Conservation (phyloP, 192 early-diverging fungal species). For the Coemansia sp. region DNA sequence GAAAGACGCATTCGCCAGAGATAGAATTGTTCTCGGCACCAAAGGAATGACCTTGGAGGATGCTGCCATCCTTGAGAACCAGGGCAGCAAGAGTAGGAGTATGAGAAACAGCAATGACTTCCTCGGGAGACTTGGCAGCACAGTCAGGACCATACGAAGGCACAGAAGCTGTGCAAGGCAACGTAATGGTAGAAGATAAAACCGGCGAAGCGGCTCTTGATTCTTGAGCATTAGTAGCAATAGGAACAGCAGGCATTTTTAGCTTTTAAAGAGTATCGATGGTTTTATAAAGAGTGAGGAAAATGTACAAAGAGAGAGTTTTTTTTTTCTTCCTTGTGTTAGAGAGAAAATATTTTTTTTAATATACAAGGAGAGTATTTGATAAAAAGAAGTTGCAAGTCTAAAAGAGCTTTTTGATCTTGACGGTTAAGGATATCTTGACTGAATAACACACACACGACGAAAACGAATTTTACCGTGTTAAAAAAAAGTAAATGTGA, state of each 20-base stretch:
- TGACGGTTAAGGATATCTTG: too few relatives aligned
- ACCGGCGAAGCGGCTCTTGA: slow-evolving; percentile 43
- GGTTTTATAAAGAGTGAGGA: background rate
- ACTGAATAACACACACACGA: background rate
- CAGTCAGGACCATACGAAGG: slow-evolving; percentile 36
- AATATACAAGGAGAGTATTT: background rate
- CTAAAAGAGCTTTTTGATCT: background rate
- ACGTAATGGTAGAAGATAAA: slow-evolving; percentile 21
- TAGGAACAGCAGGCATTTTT: slow-evolving; percentile 40
- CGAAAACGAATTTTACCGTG: background rate
- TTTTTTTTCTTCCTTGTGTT: background rate
- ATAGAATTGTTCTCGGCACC: slow-evolving; percentile 81
- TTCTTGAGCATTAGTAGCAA: slow-evolving; percentile 48
- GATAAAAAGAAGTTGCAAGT: too few relatives aligned
- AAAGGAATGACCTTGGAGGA: slow-evolving; percentile 90
- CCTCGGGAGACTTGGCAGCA: slow-evolving; percentile 35
- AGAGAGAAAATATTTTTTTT: background rate
- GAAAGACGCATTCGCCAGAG: slow-evolving; percentile 97
- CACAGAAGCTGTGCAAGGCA: slow-evolving; percentile 44
- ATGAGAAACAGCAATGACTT: slow-evolving; percentile 25
- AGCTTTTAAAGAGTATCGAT: background rate
- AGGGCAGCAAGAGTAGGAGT: slow-evolving; percentile 59
- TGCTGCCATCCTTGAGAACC: slow-evolving; percentile 79
- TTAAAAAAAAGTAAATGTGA: slow-evolving; percentile 20
- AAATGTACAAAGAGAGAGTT: background rate